Evolutionary conservation across 805 yeast genomes (phyloP), one percentile per base, ranked within the genome.

Genomic region (Yarrowia keelungensis): DNA sequence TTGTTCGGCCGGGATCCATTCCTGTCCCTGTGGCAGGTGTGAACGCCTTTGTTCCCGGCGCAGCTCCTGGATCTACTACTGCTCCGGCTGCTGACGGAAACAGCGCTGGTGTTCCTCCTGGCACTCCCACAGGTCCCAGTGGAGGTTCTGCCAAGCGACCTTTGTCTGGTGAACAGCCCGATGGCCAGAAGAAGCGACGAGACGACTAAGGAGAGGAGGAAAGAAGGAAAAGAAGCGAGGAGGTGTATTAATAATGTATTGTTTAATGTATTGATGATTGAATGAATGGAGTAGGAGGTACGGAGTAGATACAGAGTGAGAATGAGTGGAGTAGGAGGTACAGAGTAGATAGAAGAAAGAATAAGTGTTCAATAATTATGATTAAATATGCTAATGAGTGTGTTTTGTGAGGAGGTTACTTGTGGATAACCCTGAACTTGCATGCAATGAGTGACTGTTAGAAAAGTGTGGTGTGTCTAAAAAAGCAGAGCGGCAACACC

Each of bases 171-270:
- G 69, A 65, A 8, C 54, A 56, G 36, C 50, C 54, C 12, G 71
- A 70, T 50, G 71, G 64, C 12, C 72, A 51, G 50, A 70, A 70
- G 59, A 54, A 71, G 58, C 45, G 68, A 10, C 70, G 70, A 39
- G 71, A 70, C 16, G 69, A 53, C 26, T 69, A 61, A 16, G 14
- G 51, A 47, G 39, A 35, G 15, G 15, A 12, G 26, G 50, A 46
- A 7, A 14, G n/a, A 19, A 15, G 38, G 26, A 62, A 9, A 51
- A 64, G 14, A 19, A 2, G n/a, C 7, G 5, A 26, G 22, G 32
- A 38, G 45, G 41, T 43, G 51, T 68, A 47, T 45, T 66, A 65
- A 42, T 66, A 61, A 56, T 56, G 62, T 41, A 56, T 56, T 59
- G 65, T 56, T 41, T 64, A 61, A 38, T 53, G 58, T 38, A 51